These are phyloP conservation scores for Penicillium sp. DNA, from an alignment of 2,329 filamentous ascomycete species.

Conservation along the genomic window DNA sequence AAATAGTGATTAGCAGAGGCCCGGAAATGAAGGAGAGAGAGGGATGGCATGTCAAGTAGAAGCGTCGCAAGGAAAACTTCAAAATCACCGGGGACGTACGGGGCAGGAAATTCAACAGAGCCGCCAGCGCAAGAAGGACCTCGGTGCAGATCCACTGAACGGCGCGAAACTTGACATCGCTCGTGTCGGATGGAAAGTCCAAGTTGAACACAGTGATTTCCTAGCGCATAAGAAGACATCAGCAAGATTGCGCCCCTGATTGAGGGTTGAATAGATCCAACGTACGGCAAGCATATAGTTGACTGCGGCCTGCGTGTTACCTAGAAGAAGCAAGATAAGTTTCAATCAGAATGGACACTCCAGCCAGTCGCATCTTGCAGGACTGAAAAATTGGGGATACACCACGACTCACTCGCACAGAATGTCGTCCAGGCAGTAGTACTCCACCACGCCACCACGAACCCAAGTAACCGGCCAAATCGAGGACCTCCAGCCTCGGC, in stretches of 20 bases:
- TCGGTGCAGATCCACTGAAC: conserved; percentile 58
- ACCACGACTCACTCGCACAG: conserved; percentile 38
- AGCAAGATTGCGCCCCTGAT: conserved; percentile 2
- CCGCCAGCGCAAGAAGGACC: conserved; percentile 46
- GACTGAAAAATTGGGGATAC: too few species aligned
- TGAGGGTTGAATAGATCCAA: not conserved
- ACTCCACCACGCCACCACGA: conserved; percentile 60
- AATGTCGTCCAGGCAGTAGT: conserved; percentile 58
- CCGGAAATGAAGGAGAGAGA: too few species aligned
- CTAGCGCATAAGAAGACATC: conserved; percentile 22
- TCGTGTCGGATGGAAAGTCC: conserved; percentile 49
- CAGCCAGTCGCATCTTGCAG: too few species aligned
- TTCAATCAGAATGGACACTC: not conserved
- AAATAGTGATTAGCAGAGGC: not conserved
- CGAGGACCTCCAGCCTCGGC: conserved; percentile 52
- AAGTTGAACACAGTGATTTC: conserved; percentile 55
- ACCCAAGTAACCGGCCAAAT: conserved; percentile 53
- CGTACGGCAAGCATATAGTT: conserved; percentile 50
- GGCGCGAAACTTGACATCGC: conserved; percentile 52
- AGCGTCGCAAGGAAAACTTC: too few species aligned
- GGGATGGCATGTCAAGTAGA: not conserved
- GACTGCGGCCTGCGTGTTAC: conserved; percentile 46
- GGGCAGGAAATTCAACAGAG: conserved; percentile 47
- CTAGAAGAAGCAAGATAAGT: not conserved
- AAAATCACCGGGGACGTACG: conserved; percentile 30